Evolutionary conservation across 2,329 filamentous ascomycete genomes (phyloP), one percentile per base, ranked within the genome.

Genomic region (Fusarium pseudonygamai): DNA sequence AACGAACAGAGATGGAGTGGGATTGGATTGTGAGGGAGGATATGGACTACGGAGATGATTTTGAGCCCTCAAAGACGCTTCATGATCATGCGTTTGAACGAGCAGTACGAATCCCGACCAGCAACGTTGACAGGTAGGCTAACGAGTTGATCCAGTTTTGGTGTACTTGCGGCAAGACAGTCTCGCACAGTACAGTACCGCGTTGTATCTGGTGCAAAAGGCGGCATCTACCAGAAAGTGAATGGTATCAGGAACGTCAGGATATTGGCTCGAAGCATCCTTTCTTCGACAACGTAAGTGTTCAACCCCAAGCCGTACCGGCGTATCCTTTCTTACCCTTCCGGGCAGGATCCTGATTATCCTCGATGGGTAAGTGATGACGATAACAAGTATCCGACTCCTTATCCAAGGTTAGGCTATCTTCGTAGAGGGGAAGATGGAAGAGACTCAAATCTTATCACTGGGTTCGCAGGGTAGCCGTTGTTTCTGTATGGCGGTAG

Each of bases 121-220:
- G 7, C 4, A 16, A 9, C 5, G 4, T 16, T 5, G 26, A 30
- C 10, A 8, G 45, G 14, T 13, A 26, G 4, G 13, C 40, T 68
- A 1, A 69, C 15, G 0, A 1, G 1, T n/a, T 2, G 1, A 10
- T 43, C 1, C 7, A 75, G 73, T 45, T 70, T 18, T 75, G 71
- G 73, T 76, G 73, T 24, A 55, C 30, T 0, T 75, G 73, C 18
- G 73, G 64, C 3, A 71, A 36, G 4, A 45, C 26, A 0, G 60
- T 74, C 7, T 22, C 52, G 0, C 37, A 64, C 2, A 39, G 22
- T 7, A 64, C 62, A 2, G 18, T 52, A 0, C 34, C 64, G 0
- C 58, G 73, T 11, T 76, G 73, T 7, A 74, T 53, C 5, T 74
- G 68, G 73, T 76, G 73, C 18, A 74, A 47, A 40, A 59, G 73